phyloP scores from a whole-genome alignment of 1,284 basidiomycete species.

The Entoloma clypeatum region DNA sequence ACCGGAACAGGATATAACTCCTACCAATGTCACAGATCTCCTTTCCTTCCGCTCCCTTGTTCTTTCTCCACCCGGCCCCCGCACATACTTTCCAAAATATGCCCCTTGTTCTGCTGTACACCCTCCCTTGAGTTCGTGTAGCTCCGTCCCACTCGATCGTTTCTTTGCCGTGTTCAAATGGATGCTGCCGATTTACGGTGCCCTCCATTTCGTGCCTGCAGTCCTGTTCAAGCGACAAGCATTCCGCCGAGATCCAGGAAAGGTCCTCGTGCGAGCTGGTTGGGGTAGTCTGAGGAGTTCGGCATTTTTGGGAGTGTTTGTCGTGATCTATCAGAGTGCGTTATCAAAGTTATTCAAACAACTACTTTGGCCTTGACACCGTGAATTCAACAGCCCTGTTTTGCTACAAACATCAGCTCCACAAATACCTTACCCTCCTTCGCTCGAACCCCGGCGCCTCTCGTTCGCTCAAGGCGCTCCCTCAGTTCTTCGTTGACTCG shows the following conservation, averaged over 20 bases:
- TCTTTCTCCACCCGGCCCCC: slow-evolving; percentile 21
- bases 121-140: slow-evolving; percentile 74
- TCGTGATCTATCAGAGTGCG: slow-evolving; percentile 82
- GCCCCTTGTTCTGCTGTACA: slow-evolving; percentile 70
- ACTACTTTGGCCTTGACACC: neutral
- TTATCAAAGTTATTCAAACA: slow-evolving; percentile 13
- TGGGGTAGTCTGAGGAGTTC: slow-evolving; percentile 82
- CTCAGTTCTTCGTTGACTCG: slow-evolving; percentile 46
- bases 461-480: slow-evolving; percentile 36
- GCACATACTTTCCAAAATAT: slow-evolving; percentile 49
- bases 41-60: slow-evolving; percentile 24
- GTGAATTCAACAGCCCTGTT: slow-evolving; percentile 51
- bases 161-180: slow-evolving; percentile 82
- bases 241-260: slow-evolving; percentile 59
- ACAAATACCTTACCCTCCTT: slow-evolving; percentile 45
- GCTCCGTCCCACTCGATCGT: slow-evolving; percentile 63
- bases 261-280: slow-evolving; percentile 61
- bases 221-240: slow-evolving; percentile 69
- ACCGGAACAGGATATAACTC: slow-evolving; percentile 30
- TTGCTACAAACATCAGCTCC: slow-evolving; percentile 69
- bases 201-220: slow-evolving; percentile 86
- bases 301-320: slow-evolving; percentile 85
- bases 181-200: slow-evolving; percentile 86
- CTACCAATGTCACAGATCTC: slow-evolving; percentile 26
- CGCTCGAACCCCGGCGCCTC: slow-evolving; percentile 23